Evolutionary conservation across 179 eudicot genomes (phyloP), one percentile per base, ranked within the genome.

Genomic region (Silene noctiflora): DNA sequence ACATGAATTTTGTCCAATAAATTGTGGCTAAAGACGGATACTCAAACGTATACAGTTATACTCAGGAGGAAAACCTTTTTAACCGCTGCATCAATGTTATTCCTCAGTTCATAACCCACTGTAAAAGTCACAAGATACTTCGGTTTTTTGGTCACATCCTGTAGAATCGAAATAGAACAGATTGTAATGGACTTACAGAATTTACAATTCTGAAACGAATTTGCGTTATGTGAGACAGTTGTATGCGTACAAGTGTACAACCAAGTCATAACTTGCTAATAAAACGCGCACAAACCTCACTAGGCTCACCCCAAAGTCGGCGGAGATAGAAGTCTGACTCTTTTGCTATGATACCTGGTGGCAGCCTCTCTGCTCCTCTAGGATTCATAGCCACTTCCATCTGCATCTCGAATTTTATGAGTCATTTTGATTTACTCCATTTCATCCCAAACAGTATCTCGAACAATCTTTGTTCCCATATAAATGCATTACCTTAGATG

Each of bases 281-380:
- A 67, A 20, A 16, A 4, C 22, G 58, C 17, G 4, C 14, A 80
- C 44, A 61, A 76, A 86, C 89, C 87, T 86, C 84, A 55, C 76
- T 84, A 33, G 87, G 84, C n/a, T 63, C 81, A 77, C 87, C 84
- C 82, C 81, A 81, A 56, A 86, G 80, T 64, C 84, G 81, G 70
- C 62, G 84, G n/a, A 84, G 86, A 75, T 77, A 84, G 4, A 84
- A 75, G 63, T 89, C 87, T 8, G 92, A 85, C 66, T 82, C 76
- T 2, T 88, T 10, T 73, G 19, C 78, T 29, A 87, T 75, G n/a
- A 88, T 87, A 4, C 74, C 83, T 1, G 87, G 86, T 6, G 90
- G 92, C 39, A 87, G 81, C 31, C 76, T 72, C 71, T 88, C 92
- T 35, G 90, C 87, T 16, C 90, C 88, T 53, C 69, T 83, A 17